Evolutionary conservation across 148 eudicot genomes (phyloP), one percentile per base, ranked within the genome.

Genomic region (Nyssa sinensis): DNA sequence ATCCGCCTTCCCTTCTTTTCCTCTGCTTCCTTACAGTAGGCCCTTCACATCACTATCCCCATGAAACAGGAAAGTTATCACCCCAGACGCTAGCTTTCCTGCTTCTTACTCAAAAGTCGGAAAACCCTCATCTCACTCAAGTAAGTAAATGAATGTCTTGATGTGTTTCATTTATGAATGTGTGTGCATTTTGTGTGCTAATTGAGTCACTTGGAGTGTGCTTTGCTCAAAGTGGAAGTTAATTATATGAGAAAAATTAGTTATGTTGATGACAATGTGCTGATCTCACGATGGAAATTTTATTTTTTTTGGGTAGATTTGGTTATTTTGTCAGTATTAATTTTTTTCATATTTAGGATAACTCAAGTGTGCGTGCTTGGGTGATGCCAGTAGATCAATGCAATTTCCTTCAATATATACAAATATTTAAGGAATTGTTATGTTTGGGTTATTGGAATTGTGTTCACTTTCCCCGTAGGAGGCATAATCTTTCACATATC

Each of bases 111-210:
- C 5, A 14, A 58, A 25, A 23, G 19, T 58, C 25, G 71, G 71
- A 67, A 24, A 10, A 14, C 35, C 29, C 39, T 35, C 49, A 4
- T 71, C 49, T 27, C 33, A 16, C 24, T 39, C 75, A 41, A 72
- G 75, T 72, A 72, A 72, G 75, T n/a, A n/a, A n/a, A n/a, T 39
- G 5, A 39, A 19, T 71, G 49, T n/a, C n/a, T n/a, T n/a, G n/a
- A n/a, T n/a, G n/a, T n/a, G n/a, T n/a, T n/a, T n/a, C n/a, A n/a
- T n/a, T n/a, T n/a, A n/a, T 21, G 58, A 1, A 19, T 53, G 0
- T 53, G 21, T 19, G 62, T 58, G n/a, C n/a, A n/a, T n/a, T 25
- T 5, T 64, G 11, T 21, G n/a, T 53, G 24, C 0, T 19, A 55
- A 19, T 55, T 55, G 3, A 17, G 59, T 23, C 21, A 17, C 24